Percentiles rank a stretch among this genome's conserved stretches.
These are phyloP conservation scores for Eugenia klotzschiana DNA, from an alignment of 441 rosid species.

Conservation along the genomic window DNA sequence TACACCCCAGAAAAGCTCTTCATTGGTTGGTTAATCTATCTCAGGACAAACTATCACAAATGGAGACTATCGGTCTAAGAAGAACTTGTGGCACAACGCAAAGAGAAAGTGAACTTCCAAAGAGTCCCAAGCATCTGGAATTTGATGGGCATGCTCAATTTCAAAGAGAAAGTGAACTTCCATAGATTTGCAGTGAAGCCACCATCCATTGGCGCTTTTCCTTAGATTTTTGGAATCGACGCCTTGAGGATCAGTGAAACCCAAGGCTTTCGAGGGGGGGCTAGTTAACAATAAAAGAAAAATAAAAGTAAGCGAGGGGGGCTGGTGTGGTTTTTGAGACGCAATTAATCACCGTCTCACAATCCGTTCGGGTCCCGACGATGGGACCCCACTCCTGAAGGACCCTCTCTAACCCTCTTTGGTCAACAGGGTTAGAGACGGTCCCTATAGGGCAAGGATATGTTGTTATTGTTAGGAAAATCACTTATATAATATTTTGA, in stretches of 20 bases:
- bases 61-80: conserved; percentile 72
- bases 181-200: too few species aligned
- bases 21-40: conserved; percentile 69
- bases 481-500: too few species aligned
- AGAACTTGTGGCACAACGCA: neutral
- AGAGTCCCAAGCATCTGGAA: too few species aligned
- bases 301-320: neutral
- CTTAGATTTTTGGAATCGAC: neutral
- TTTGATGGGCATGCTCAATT: too few species aligned
- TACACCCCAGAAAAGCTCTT: conserved; percentile 52
- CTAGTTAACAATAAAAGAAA: neutral
- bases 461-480: neutral
- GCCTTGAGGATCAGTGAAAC: neutral
- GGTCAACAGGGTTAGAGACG: neutral
- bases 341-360: neutral
- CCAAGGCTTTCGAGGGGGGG: neutral
- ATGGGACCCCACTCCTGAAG: neutral
- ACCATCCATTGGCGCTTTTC: too few species aligned
- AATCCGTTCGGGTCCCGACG: neutral
- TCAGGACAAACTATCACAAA: conserved; percentile 53
- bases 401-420: neutral
- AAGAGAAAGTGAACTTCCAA: too few species aligned
- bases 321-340: neutral
- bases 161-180: too few species aligned
- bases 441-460: neutral